Evolutionary conservation across 1,139 yeast genomes (phyloP).

Genomic region (Geotrichum fermentans): DNA sequence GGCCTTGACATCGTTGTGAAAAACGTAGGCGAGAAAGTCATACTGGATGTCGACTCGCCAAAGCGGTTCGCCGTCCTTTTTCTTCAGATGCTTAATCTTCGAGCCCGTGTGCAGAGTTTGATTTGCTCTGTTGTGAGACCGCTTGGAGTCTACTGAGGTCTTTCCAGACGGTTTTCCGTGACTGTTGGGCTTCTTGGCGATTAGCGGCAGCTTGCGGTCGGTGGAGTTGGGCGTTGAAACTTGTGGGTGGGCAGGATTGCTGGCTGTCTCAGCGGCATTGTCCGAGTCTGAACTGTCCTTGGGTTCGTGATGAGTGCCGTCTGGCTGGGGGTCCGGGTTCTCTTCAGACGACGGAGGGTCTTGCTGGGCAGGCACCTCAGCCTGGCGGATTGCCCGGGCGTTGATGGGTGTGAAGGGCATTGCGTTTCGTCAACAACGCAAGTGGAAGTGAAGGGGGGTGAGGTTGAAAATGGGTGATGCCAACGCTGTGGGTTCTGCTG

Average conservation of each 20-base stretch:
- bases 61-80: constrained; percentile 87
- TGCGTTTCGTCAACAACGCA: too few species aligned
- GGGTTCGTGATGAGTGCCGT: background rate
- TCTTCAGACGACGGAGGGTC: background rate
- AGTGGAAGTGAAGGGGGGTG: too few species aligned
- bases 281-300: constrained; percentile 2
- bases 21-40: constrained; percentile 63
- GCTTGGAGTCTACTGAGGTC: constrained; percentile 16
- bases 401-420: constrained; percentile 19
- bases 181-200: background rate
- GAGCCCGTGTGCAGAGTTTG: constrained; percentile 37
- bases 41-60: constrained; percentile 87
- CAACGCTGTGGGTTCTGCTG: background rate
- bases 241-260: background rate
- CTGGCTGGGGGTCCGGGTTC: background rate
- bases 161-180: constrained; percentile 2
- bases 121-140: constrained; percentile 28
- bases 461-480: background rate
- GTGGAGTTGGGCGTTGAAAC: background rate
- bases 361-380: background rate
- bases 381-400: constrained; percentile 8
- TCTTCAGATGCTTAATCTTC: constrained; percentile 67
- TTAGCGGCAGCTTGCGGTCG: background rate
- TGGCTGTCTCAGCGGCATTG: background rate
- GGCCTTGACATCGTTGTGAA: constrained; percentile 58